Conservation (phyloP, 75 land plant genomes). For the Cryptomeria japonica region DNA sequence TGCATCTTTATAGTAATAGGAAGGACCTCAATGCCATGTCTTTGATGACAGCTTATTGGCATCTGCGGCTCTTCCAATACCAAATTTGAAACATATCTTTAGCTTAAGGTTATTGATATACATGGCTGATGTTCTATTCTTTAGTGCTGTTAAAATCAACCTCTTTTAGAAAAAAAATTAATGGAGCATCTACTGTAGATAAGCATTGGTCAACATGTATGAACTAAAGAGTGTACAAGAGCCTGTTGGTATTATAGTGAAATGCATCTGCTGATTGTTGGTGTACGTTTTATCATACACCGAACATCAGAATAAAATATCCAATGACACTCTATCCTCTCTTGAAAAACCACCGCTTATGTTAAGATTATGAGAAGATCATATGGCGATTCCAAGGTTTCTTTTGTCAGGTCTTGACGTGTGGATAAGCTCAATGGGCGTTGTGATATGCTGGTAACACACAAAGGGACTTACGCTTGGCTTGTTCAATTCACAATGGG, state of each 20-base stretch:
- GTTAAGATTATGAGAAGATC: too few relatives aligned
- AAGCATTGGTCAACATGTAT: not conserved
- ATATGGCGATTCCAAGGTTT: too few relatives aligned
- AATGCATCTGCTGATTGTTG: too few relatives aligned
- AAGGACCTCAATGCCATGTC: not conserved
- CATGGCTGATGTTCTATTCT: not conserved
- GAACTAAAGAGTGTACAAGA: not conserved
- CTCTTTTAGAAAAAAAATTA: not conserved
- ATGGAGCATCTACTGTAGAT: not conserved
- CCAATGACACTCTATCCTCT: too few relatives aligned
- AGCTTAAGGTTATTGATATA: not conserved
- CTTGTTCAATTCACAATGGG: too few relatives aligned
- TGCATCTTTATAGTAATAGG: not conserved
- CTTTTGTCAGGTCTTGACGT: too few relatives aligned
- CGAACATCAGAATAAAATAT: too few relatives aligned
- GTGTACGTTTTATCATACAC: too few relatives aligned
- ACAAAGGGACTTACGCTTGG: too few relatives aligned
- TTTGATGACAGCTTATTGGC: not conserved
- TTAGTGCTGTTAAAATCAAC: not conserved
- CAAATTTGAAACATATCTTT: not conserved
- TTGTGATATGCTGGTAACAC: too few relatives aligned
- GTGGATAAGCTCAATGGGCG: too few relatives aligned
- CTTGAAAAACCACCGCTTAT: too few relatives aligned
- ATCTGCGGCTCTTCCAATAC: not conserved
- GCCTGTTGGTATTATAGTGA: not conserved